These are phyloP conservation scores for Phytophthora foliorum DNA, from an alignment of 352 stramenopile genomes.

Conservation along the genomic window DNA sequence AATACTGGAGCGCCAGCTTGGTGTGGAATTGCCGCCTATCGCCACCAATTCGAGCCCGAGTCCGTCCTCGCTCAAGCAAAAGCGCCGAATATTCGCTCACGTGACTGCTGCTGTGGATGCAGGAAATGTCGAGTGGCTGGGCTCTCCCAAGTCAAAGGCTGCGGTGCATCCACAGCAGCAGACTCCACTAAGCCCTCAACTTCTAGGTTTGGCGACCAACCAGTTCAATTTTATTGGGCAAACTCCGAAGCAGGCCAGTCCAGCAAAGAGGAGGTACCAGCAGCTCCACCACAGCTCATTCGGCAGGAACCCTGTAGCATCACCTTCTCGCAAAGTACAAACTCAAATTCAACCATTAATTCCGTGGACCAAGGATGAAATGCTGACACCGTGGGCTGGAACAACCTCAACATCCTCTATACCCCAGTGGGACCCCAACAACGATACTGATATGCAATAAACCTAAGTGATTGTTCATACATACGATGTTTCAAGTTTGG, in stretches of 20 bases:
- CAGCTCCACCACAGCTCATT: slow-evolving; percentile 22
- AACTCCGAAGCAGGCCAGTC: slow-evolving; percentile 21
- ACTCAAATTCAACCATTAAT: slow-evolving; percentile 15
- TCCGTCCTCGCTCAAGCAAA: slow-evolving; percentile 58
- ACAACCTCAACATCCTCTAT: slow-evolving; percentile 28
- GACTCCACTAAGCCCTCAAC: slow-evolving; percentile 26
- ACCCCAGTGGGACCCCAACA: slow-evolving; percentile 2
- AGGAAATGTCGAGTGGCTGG: slow-evolving; percentile 22
- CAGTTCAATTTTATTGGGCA: slow-evolving; percentile 52
- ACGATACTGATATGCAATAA: not conserved
- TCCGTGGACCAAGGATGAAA: slow-evolving; percentile 20
- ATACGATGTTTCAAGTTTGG: not conserved
- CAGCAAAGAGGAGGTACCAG: slow-evolving; percentile 26
- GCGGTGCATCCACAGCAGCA: slow-evolving; percentile 3
- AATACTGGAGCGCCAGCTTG: slow-evolving; percentile 59
- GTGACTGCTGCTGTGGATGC: slow-evolving; percentile 36
- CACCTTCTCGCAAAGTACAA: slow-evolving; percentile 19
- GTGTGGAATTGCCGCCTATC: slow-evolving; percentile 68
- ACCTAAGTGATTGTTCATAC: not conserved
- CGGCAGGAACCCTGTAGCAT: not conserved
- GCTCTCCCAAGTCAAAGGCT: slow-evolving; percentile 12
- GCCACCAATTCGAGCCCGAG: slow-evolving; percentile 11
- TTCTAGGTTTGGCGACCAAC: slow-evolving; percentile 52
- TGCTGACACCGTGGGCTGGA: slow-evolving; percentile 17
- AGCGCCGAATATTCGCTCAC: slow-evolving; percentile 57